Evolutionary conservation across 2,329 filamentous ascomycete species (phyloP).

Genomic region (Pseudogymnoascus sp.): DNA sequence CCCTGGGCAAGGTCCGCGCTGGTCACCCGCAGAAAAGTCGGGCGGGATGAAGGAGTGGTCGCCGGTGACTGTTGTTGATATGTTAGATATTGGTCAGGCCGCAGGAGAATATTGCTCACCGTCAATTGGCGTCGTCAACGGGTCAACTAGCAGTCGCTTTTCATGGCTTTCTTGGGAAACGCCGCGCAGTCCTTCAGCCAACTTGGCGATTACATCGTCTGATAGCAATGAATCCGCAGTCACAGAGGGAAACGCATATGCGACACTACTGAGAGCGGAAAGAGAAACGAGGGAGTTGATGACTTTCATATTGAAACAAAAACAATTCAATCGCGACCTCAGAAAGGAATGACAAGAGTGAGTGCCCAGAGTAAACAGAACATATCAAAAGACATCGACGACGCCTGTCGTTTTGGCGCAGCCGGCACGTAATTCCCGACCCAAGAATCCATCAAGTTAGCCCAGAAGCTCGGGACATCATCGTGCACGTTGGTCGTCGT

Average conservation of each 20-base stretch:
- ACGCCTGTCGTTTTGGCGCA: not conserved
- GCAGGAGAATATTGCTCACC: constrained; percentile 4
- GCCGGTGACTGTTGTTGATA: constrained; percentile 24
- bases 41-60: constrained; percentile 29
- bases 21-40: constrained; percentile 27
- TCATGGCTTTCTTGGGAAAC: constrained; percentile 2
- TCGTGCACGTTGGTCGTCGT: not conserved
- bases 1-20: constrained; percentile 33
- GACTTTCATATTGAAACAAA: constrained; percentile 3
- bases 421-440: not conserved
- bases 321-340: not conserved
- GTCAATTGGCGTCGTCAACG: constrained; percentile 10
- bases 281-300: not conserved
- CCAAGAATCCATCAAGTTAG: not conserved
- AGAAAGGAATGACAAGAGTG: not conserved
- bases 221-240: not conserved
- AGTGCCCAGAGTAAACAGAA: not conserved
- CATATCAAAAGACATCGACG: not conserved
- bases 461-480: not conserved
- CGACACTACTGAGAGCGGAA: not conserved
- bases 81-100: not conserved
- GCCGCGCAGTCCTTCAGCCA: not conserved
- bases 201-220: not conserved
- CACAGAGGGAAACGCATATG: not conserved
- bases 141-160: constrained; percentile 10